Evolutionary conservation across 2,329 filamentous ascomycete genomes (phyloP).

Genomic region (Cadophora malorum): DNA sequence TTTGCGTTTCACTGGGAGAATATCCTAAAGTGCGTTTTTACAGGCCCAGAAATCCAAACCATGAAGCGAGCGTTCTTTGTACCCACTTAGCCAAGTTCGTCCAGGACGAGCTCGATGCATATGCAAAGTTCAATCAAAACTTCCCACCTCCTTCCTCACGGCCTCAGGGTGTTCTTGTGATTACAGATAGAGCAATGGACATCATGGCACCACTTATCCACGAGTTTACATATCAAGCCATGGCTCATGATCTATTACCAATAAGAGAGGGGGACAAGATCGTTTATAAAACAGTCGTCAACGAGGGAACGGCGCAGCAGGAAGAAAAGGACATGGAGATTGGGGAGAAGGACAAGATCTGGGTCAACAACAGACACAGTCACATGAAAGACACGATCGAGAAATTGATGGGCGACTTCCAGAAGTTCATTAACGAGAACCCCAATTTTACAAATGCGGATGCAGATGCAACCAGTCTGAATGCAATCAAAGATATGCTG

Average conservation of each 20-base stretch:
- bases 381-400: constrained; percentile 99
- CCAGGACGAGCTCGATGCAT: constrained; percentile 88
- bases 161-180: constrained; percentile 81
- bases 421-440: constrained; percentile 89
- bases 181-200: constrained; percentile 94
- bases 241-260: constrained; percentile 91
- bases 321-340: constrained; percentile 93
- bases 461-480: constrained; percentile 75
- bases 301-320: constrained; percentile 72
- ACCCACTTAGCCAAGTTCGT: constrained; percentile 89
- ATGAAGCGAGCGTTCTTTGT: constrained; percentile 89
- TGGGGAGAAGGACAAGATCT: constrained; percentile 88
- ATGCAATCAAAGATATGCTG: constrained; percentile 96
- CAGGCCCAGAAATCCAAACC: constrained; percentile 72
- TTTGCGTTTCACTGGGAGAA: constrained; percentile 92
- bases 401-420: constrained; percentile 90
- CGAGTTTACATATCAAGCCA: constrained; percentile 98
- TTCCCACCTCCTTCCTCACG: constrained; percentile 82
- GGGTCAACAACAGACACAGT: constrained; percentile 90
- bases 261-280: constrained; percentile 90
- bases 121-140: constrained; percentile 81
- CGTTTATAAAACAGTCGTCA: constrained; percentile 80
- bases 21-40: constrained; percentile 95
- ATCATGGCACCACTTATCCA: constrained; percentile 85
- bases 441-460: constrained; percentile 85